Evolutionary conservation across 208 protist species (phyloP).

Genomic region (Lotmaria passim): DNA sequence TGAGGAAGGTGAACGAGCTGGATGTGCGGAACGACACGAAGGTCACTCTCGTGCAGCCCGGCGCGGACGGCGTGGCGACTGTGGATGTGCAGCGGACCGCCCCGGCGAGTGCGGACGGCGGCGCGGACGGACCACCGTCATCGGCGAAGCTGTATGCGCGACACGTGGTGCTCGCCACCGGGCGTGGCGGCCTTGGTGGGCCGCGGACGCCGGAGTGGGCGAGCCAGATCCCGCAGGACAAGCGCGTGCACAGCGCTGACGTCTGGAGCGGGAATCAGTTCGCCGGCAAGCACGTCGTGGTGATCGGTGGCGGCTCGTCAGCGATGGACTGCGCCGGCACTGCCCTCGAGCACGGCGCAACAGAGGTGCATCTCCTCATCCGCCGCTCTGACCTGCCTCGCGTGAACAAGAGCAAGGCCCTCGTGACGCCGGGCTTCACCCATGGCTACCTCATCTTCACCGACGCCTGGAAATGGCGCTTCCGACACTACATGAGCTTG

Average conservation of each 20-base stretch:
- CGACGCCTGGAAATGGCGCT: conserved; percentile 19
- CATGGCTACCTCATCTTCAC: conserved; percentile 16
- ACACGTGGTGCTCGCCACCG: conserved; percentile 20
- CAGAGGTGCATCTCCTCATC: conserved; percentile 25
- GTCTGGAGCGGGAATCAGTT: conserved; percentile 7
- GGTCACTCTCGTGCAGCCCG: conserved; percentile 11
- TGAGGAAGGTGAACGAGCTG: conserved; percentile 7
- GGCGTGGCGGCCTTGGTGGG: conserved; percentile 13
- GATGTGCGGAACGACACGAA: conserved; percentile 16
- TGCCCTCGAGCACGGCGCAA: conserved; percentile 17
- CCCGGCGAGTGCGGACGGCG: not conserved
- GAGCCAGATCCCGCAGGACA: conserved; percentile 2
- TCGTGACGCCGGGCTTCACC: conserved; percentile 2
- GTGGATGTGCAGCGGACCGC: conserved; percentile 9
- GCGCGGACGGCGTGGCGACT: conserved; percentile 6
- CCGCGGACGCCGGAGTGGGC: conserved; percentile 16
- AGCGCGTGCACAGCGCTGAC: conserved; percentile 17
- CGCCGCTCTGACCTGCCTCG: conserved; percentile 6
- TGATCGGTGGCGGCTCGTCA: conserved; percentile 23
- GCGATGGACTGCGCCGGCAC: conserved; percentile 18
- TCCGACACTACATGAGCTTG: conserved; percentile 14
- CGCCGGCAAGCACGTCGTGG: conserved; percentile 9
- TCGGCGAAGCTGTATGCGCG: conserved; percentile 15
- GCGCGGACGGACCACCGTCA: not conserved
- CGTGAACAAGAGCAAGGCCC: conserved; percentile 26